Conservation (phyloP, 148 eudicot species). For the Pouteria glomerata region DNA sequence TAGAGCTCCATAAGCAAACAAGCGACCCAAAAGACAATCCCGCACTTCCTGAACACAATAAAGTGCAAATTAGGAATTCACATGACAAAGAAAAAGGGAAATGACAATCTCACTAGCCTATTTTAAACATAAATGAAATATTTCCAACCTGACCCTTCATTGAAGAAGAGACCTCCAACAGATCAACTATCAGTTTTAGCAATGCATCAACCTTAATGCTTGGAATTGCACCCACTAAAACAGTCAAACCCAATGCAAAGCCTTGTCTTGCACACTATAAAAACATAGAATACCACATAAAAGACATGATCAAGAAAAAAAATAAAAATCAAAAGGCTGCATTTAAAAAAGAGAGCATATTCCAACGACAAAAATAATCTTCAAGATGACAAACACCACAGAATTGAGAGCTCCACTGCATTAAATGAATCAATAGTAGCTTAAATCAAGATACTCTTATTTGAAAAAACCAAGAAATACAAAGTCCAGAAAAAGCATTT, state of each 20-base stretch:
- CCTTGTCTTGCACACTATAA: conserved; percentile 98
- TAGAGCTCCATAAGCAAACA: conserved; percentile 90
- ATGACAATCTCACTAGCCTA: conserved; percentile 3
- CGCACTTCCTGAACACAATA: conserved; percentile 62
- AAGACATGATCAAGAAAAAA: background rate
- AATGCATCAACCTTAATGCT: conserved; percentile 63
- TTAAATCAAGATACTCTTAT: background rate
- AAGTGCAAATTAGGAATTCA: conserved; percentile 11
- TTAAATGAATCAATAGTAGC: background rate
- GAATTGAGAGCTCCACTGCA: background rate
- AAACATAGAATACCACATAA: conserved; percentile 1
- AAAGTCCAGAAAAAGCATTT: background rate
- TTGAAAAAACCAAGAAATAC: background rate
- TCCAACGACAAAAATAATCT: background rate
- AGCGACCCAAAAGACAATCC: conserved; percentile 78
- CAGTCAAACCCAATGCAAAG: conserved; percentile 81
- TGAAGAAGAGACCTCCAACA: conserved; percentile 72
- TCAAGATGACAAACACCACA: conserved; percentile 1
- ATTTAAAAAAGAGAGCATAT: too few species aligned
- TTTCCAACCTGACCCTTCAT: conserved; percentile 92
- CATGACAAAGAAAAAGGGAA: background rate
- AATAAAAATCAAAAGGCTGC: background rate
- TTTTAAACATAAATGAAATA: background rate
- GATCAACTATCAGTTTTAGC: conserved; percentile 63
- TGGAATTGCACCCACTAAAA: conserved; percentile 55